Evolutionary conservation across 768 basidiomycete species (phyloP).

Genomic region (Pisolithus tinctorius): DNA sequence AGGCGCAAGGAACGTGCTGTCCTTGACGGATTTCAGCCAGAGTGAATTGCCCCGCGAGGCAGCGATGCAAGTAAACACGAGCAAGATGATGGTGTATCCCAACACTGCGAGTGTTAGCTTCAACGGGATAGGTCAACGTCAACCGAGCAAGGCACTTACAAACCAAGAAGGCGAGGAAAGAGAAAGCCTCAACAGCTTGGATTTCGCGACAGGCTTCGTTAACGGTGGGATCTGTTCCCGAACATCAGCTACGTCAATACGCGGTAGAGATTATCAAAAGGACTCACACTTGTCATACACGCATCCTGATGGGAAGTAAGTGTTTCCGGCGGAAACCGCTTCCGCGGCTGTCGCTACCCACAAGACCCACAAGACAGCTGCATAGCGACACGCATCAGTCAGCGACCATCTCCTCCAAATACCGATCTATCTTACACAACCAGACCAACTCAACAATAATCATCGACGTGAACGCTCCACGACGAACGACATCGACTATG

Average conservation of each 20-base stretch:
- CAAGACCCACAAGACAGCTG: slow-evolving; percentile 30
- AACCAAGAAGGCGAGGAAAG: slow-evolving; percentile 31
- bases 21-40: slow-evolving; percentile 30
- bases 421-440: slow-evolving; percentile 25
- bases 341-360: slow-evolving; percentile 34
- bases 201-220: slow-evolving; percentile 21
- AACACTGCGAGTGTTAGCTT: slow-evolving; percentile 22
- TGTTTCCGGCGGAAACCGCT: slow-evolving; percentile 7
- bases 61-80: slow-evolving; percentile 20
- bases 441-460: slow-evolving; percentile 31
- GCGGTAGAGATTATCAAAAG: not conserved
- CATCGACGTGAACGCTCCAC: slow-evolving; percentile 34
- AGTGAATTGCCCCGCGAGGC: slow-evolving; percentile 21
- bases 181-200: slow-evolving; percentile 28
- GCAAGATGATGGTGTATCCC: slow-evolving; percentile 22
- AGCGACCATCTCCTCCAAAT: not conserved
- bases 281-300: slow-evolving; percentile 1
- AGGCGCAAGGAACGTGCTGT: slow-evolving; percentile 16
- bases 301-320: slow-evolving; percentile 10
- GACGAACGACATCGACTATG: slow-evolving; percentile 27
- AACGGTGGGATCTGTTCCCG: slow-evolving; percentile 4
- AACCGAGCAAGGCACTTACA: slow-evolving; percentile 15
- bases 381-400: not conserved
- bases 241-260: slow-evolving; percentile 1
- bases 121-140: not conserved